phyloP scores from a whole-genome alignment of 2,329 filamentous ascomycete genomes.

The Trichoderma polysporum region DNA sequence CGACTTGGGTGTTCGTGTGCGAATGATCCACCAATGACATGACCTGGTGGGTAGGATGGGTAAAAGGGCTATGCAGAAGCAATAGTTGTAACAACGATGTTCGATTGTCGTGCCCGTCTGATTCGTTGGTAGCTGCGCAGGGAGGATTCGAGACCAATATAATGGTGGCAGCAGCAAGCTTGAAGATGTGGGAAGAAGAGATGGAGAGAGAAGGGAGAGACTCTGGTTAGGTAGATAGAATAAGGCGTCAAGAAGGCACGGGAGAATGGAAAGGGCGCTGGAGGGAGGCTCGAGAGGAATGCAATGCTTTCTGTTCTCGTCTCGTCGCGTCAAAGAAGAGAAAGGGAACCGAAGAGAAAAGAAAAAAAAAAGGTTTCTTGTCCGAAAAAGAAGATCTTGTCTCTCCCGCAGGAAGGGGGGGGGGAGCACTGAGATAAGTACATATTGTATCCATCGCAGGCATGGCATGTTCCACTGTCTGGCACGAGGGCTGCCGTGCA shows the following conservation, averaged over 20 bases:
- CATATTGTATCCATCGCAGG: neutral
- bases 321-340: neutral
- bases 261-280: slow-evolving; percentile 6
- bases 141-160: slow-evolving; percentile 15
- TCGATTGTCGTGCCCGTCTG: neutral
- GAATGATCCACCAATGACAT: slow-evolving; percentile 24
- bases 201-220: slow-evolving; percentile 12
- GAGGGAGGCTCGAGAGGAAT: slow-evolving; percentile 20
- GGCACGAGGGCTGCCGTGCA: slow-evolving; percentile 15
- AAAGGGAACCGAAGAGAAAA: neutral
- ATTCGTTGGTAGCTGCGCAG: neutral
- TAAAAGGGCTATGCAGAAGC: neutral
- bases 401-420: neutral
- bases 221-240: neutral
- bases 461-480: slow-evolving; percentile 22
- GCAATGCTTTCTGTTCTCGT: slow-evolving; percentile 12
- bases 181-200: neutral
- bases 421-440: slow-evolving; percentile 9
- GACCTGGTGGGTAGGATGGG: neutral
- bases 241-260: slow-evolving; percentile 13
- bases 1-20: slow-evolving; percentile 11
- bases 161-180: neutral
- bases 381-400: neutral
- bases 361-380: neutral
- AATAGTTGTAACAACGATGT: neutral